These are phyloP conservation scores for Exophiala mesophila DNA, from an alignment of 2,329 filamentous ascomycete species.

Conservation along the genomic window DNA sequence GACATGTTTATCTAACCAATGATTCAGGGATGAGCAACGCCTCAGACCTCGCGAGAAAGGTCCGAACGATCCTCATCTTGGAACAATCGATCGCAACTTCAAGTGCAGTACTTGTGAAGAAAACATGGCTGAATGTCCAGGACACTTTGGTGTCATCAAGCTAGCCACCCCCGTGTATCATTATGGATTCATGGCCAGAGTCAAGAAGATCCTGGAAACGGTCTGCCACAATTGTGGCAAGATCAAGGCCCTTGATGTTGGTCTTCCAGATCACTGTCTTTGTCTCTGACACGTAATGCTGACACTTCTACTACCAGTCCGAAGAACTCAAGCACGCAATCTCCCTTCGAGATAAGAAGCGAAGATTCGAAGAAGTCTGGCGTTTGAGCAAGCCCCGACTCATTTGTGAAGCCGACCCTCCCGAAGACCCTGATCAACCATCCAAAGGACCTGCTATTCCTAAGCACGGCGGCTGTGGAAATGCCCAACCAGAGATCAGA, in stretches of 20 bases:
- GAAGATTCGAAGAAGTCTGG: constrained; percentile 90
- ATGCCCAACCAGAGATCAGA: constrained; percentile 79
- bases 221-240: constrained; percentile 99
- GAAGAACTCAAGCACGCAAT: constrained; percentile 71
- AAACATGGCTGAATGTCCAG: constrained; percentile 91
- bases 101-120: constrained; percentile 96
- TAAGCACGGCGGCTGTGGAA: constrained; percentile 86
- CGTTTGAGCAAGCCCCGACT: constrained; percentile 83
- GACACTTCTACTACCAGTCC: constrained; percentile 31
- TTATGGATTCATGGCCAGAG: constrained; percentile 93
- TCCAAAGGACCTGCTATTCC: constrained; percentile 52
- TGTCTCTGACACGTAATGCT: constrained; percentile 25
- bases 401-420: constrained; percentile 74
- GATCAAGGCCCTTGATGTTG: constrained; percentile 95
- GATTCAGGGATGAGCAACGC: constrained; percentile 70
- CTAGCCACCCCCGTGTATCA: constrained; percentile 95
- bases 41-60: constrained; percentile 85
- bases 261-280: constrained; percentile 54
- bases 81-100: constrained; percentile 92
- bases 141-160: constrained; percentile 98
- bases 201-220: constrained; percentile 98
- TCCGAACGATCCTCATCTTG: constrained; percentile 90
- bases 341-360: constrained; percentile 82
- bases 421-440: constrained; percentile 61
- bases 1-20: constrained; percentile 23